Conservation (phyloP, 108 stramenopile species). For the Phaeodactylum tricornutum region DNA sequence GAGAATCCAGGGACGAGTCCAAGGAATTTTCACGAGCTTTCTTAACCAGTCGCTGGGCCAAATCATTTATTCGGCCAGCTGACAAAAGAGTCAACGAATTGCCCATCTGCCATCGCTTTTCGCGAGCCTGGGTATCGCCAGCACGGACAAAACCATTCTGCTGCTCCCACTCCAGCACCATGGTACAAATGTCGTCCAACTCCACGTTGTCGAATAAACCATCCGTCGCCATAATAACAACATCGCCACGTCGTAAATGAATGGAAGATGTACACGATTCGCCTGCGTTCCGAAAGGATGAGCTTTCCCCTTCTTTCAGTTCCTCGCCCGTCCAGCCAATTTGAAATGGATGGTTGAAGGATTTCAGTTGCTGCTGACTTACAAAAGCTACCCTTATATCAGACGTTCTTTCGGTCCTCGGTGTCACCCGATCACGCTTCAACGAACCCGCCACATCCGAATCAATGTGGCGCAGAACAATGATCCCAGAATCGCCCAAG, state of each 20-base stretch:
- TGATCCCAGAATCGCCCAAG: slow-evolving; percentile 92
- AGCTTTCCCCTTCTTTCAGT: slow-evolving; percentile 30
- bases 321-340: slow-evolving; percentile 86
- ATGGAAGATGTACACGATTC: slow-evolving; percentile 87
- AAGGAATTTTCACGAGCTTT: slow-evolving; percentile 80
- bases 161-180: slow-evolving; percentile 85
- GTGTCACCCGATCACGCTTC: slow-evolving; percentile 64
- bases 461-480: slow-evolving; percentile 92
- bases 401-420: slow-evolving; percentile 59
- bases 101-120: slow-evolving; percentile 65
- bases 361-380: slow-evolving; percentile 88
- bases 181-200: slow-evolving; percentile 78
- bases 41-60: slow-evolving; percentile 40
- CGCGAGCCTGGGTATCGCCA: slow-evolving; percentile 50
- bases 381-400: slow-evolving; percentile 89
- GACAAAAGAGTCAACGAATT: slow-evolving; percentile 41
- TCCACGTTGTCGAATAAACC: slow-evolving; percentile 97
- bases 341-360: slow-evolving; percentile 96
- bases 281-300: slow-evolving; percentile 70
- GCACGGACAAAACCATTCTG: slow-evolving; percentile 67
- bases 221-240: slow-evolving; percentile 93
- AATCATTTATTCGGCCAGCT: slow-evolving; percentile 21
- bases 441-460: slow-evolving; percentile 81
- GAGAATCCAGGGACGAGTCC: slow-evolving; percentile 70
- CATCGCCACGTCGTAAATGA: slow-evolving; percentile 87